These are phyloP conservation scores for Dillenia suffruticosa DNA, from an alignment of 164 flowering plant genomes.

Conservation along the genomic window DNA sequence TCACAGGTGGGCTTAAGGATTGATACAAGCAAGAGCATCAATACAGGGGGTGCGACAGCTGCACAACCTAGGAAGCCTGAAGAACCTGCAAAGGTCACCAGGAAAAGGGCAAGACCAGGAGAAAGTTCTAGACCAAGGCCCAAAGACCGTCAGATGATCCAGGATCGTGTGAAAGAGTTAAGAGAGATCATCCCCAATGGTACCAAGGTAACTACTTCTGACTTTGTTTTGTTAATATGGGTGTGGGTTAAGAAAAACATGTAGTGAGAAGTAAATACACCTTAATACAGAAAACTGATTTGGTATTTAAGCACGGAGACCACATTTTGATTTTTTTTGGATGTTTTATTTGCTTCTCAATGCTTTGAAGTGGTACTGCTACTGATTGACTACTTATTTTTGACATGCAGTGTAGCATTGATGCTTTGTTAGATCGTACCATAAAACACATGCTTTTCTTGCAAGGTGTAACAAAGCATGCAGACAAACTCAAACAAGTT, in stretches of 20 bases:
- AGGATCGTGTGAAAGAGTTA: constrained; percentile 76
- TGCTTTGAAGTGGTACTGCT: background rate
- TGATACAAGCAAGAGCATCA: constrained; percentile 54
- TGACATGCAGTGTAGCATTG: constrained; percentile 74
- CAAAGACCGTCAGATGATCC: constrained; percentile 83
- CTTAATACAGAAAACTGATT: too few relatives aligned
- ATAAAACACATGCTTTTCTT: constrained; percentile 79
- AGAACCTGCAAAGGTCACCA: constrained; percentile 41
- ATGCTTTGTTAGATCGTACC: constrained; percentile 71
- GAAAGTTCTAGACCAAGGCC: constrained; percentile 82
- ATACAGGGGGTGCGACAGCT: constrained; percentile 20
- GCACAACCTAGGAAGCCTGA: constrained; percentile 34
- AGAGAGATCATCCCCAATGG: constrained; percentile 75
- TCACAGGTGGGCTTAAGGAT: constrained; percentile 51
- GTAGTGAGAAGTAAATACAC: too few relatives aligned
- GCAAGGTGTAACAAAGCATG: constrained; percentile 65
- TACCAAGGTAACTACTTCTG: constrained; percentile 48
- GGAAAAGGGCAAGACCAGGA: constrained; percentile 81
- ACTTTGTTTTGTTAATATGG: background rate
- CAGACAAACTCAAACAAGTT: constrained; percentile 56
- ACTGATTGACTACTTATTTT: background rate
- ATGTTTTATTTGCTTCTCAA: background rate
- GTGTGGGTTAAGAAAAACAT: too few relatives aligned
- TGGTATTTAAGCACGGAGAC: too few relatives aligned
- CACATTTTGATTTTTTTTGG: background rate